These are phyloP conservation scores for Aristolochia californica DNA, from an alignment of 164 flowering plant species.

Conservation along the genomic window DNA sequence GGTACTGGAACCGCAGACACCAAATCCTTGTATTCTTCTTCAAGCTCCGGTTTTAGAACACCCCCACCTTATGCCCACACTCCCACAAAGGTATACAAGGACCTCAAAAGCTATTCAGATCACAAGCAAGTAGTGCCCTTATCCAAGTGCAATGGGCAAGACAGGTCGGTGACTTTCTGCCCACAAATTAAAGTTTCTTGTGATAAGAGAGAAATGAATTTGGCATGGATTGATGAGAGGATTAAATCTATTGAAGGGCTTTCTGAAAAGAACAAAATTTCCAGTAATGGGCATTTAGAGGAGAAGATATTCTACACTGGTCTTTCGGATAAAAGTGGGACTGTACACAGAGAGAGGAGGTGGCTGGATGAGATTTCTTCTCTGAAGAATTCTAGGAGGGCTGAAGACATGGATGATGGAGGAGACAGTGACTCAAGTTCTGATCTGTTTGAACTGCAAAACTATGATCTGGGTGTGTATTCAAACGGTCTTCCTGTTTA, in stretches of 20 bases:
- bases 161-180: constrained; percentile 10
- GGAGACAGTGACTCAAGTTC: constrained; percentile 88
- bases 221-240: constrained; percentile 33
- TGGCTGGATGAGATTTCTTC: constrained; percentile 17
- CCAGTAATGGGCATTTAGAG: constrained; percentile 8
- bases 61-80: constrained; percentile 43
- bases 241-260: constrained; percentile 19
- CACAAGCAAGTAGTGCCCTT: constrained; percentile 19
- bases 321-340: constrained; percentile 3
- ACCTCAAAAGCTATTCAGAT: constrained; percentile 27
- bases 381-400: constrained; percentile 16
- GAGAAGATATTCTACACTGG: background rate
- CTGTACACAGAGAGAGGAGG: constrained; percentile 15
- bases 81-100: constrained; percentile 34
- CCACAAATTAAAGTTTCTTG: constrained; percentile 6
- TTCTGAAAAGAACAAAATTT: constrained; percentile 19
- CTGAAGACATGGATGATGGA: constrained; percentile 35
- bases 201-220: constrained; percentile 19
- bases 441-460: constrained; percentile 82
- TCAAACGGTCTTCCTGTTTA: constrained; percentile 72
- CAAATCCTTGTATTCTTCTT: constrained; percentile 23
- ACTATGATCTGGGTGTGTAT: constrained; percentile 49
- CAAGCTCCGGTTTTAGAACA: constrained; percentile 46
- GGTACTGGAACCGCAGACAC: constrained; percentile 4
- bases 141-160: constrained; percentile 15